Conservation (phyloP, 768 basidiomycete genomes). For the Clathrus columnatus region DNA sequence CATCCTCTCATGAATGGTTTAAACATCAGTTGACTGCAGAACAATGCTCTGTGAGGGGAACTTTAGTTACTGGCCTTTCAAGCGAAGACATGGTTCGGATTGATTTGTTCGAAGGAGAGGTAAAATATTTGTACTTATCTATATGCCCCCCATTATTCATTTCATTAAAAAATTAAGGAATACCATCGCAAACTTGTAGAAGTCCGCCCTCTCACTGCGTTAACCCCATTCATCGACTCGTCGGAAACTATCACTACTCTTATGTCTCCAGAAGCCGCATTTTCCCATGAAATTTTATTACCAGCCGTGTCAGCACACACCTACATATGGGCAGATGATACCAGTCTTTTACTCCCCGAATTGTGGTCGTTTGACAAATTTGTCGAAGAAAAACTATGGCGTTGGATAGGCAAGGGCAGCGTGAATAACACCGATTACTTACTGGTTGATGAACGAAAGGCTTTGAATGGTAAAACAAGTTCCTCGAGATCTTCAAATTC, state of each 20-base stretch:
- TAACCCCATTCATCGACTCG: slow-evolving; percentile 23
- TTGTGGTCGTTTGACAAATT: slow-evolving; percentile 85
- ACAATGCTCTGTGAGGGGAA: slow-evolving; percentile 69
- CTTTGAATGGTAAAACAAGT: slow-evolving; percentile 26
- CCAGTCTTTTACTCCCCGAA: slow-evolving; percentile 39
- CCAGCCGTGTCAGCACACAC: slow-evolving; percentile 49
- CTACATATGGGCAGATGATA: slow-evolving; percentile 55
- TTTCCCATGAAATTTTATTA: slow-evolving; percentile 15
- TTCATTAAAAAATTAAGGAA: slow-evolving; percentile 41
- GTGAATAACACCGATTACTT: slow-evolving; percentile 31
- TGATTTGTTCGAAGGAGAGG: slow-evolving; percentile 78
- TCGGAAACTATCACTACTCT: slow-evolving; percentile 31
- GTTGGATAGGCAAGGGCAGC: slow-evolving; percentile 54
- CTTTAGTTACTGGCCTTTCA: slow-evolving; percentile 66
- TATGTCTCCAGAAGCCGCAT: slow-evolving; percentile 28
- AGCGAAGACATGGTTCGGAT: slow-evolving; percentile 53
- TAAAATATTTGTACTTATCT: slow-evolving; percentile 25
- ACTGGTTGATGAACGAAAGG: slow-evolving; percentile 45
- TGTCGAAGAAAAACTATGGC: slow-evolving; percentile 62
- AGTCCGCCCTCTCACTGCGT: slow-evolving; percentile 46
- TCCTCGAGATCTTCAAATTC: not conserved
- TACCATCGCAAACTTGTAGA: slow-evolving; percentile 50
- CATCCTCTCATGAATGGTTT: slow-evolving; percentile 39
- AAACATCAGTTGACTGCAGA: slow-evolving; percentile 41
- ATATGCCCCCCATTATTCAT: not conserved